Evolutionary conservation across 257 asterid species (phyloP).

Genomic region (Cruciata laevipes): DNA sequence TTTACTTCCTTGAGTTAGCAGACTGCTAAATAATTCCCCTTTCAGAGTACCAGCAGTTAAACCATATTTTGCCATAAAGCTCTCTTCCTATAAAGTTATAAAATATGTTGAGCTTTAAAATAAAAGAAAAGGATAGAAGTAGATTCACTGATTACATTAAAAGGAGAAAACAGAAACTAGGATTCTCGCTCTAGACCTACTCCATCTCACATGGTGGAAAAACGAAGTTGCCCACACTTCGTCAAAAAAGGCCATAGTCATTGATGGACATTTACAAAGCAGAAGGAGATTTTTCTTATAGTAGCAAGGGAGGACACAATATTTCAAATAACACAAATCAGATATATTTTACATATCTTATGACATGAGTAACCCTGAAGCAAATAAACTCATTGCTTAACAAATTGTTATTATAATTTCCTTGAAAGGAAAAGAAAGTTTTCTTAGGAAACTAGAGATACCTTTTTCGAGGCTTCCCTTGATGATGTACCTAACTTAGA

Average conservation of each 20-base stretch:
- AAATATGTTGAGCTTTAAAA: background rate
- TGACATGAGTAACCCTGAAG: background rate
- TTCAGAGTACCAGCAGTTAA: conserved; percentile 74
- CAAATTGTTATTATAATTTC: background rate
- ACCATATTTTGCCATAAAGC: conserved; percentile 72
- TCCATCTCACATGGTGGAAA: background rate
- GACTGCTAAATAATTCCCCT: conserved; percentile 72
- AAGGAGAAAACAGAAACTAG: background rate
- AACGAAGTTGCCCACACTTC: background rate
- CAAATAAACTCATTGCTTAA: conserved; percentile 9
- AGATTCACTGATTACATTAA: no score
- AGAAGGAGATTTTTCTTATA: background rate
- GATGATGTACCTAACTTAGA: conserved; percentile 39
- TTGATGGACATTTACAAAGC: conserved; percentile 4
- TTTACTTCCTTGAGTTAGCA: conserved; percentile 55
- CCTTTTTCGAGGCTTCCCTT: conserved; percentile 54
- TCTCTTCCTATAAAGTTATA: conserved; percentile 50
- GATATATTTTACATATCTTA: background rate
- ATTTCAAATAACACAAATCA: background rate
- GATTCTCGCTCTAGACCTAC: background rate
- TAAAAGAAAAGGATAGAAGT: background rate
- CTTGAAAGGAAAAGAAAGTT: conserved; percentile 8
- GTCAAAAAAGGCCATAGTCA: background rate
- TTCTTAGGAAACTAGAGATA: conserved; percentile 26
- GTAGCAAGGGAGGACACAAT: background rate